Evolutionary conservation across 192 early-diverging fungal genomes (phyloP).

Genomic region (Gonapodya prolifera): DNA sequence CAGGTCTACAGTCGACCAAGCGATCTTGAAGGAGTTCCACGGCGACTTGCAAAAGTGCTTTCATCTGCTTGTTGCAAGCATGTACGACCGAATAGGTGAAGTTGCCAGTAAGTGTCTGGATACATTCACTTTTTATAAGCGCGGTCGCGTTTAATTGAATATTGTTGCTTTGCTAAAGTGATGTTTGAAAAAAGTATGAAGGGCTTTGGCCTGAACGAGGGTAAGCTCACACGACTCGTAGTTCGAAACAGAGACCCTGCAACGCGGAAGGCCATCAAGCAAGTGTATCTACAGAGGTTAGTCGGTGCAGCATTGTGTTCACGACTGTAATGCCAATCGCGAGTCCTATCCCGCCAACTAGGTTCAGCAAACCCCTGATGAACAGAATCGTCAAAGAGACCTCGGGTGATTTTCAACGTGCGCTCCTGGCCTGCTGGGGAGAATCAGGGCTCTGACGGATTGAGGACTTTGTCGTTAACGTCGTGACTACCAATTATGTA

Average conservation of each 20-base stretch:
- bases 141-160: no score
- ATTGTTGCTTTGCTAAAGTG: no score
- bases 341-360: no score
- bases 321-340: neutral
- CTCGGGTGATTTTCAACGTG: neutral
- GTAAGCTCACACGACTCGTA: neutral
- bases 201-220: neutral
- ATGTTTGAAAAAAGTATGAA: neutral
- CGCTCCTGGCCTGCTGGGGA: neutral
- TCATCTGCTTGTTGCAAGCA: neutral
- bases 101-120: neutral
- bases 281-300: neutral
- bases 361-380: neutral
- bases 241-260: neutral
- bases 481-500: no score
- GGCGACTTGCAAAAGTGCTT: neutral
- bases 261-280: neutral
- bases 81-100: neutral
- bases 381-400: neutral
- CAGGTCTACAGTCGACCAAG: neutral
- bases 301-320: neutral
- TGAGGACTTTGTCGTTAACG: no score
- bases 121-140: neutral
- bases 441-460: no score
- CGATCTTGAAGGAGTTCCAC: neutral